These are phyloP conservation scores for Anethum foeniculum DNA, from an alignment of 140 eudicot genomes.

Conservation along the genomic window DNA sequence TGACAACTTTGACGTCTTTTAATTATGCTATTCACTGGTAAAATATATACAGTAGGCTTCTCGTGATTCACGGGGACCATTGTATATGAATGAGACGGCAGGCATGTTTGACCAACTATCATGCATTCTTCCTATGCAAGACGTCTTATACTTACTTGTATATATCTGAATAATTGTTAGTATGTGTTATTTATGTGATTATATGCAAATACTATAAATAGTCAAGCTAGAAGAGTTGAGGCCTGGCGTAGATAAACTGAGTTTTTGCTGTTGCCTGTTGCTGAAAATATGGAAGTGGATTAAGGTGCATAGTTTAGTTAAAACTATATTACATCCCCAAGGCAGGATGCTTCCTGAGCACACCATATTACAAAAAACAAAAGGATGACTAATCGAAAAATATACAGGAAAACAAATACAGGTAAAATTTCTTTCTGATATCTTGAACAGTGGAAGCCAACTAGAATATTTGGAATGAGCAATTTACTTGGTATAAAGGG, in stretches of 20 bases:
- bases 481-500: conserved; percentile 3
- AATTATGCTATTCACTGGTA: background rate
- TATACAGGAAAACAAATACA: background rate
- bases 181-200: too few species aligned
- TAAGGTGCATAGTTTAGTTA: background rate
- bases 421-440: background rate
- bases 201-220: background rate
- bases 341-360: too few species aligned
- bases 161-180: too few species aligned
- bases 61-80: background rate
- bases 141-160: background rate
- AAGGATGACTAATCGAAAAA: background rate
- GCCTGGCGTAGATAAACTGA: background rate
- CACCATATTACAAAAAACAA: background rate
- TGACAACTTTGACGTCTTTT: too few species aligned
- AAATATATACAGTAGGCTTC: background rate
- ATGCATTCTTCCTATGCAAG: background rate
- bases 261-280: background rate
- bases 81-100: background rate
- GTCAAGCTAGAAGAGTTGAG: background rate
- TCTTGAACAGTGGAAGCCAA: background rate
- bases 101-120: background rate
- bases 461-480: background rate
- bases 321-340: too few species aligned
- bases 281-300: background rate